Base-by-base conservation (phyloP, 208 protist genomes). In the Wallacemonas sp. region DNA sequence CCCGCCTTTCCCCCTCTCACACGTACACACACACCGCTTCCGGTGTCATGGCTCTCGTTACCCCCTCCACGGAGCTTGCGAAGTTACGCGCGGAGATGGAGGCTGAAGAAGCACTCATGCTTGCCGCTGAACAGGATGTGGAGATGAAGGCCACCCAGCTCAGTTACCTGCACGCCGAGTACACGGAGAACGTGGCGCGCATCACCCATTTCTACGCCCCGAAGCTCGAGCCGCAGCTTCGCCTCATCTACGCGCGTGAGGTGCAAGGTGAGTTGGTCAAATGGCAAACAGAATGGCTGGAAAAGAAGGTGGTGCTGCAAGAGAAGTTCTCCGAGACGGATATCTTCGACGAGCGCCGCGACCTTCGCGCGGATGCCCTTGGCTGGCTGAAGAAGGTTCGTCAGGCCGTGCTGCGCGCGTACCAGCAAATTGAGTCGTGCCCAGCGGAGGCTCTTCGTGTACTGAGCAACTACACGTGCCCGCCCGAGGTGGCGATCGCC, bases 81-180 rank as follows among this genome's bases (percentile, higher is more conserved):
- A 38, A 50, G 19, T 73, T 80, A 2, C 65, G 66, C 39, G 71
- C 78, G n/a, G 64, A 76, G 72, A 60, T 78, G 3, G 73, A 73
- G 24, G 59, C 46, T 0, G 71, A 86, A 54, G 73, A 91, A 53
- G 52, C 61, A 5, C 44, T 76, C 19, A 76, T 94, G 21, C 19
- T 59, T 0, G 67, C 59, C 1, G 64, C 89, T 15, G 88, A 89
- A 57, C 77, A 75, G 41, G 73, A 85, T 57, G 81, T 94, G 4
- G 82, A 87, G 27, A 37, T 75, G 1, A 77, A 82, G 37, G 63
- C 82, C 1, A 69, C 81, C 1, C 79, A 91, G 54, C 81, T 94
- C 13, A 61, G 80, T 27, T 80, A 83, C 54, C 71, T 94, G 2
- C 74, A 85, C 68, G 73, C 61, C 2, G 84, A 94, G 73, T 94